Conservation (phyloP, 106 monocot genomes). For the Cymbidium sinense region DNA sequence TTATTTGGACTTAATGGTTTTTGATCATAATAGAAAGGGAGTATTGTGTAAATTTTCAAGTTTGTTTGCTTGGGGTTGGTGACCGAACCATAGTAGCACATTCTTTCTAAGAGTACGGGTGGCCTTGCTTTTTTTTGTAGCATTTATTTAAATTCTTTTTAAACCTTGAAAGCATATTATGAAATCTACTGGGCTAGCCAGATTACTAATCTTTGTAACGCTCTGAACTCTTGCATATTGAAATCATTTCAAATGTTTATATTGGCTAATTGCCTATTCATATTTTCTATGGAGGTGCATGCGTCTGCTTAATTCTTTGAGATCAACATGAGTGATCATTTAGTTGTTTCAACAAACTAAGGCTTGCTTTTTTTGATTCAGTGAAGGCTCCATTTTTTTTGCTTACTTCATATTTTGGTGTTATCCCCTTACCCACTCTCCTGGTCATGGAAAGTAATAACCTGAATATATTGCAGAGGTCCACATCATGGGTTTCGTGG, state of each 20-base stretch:
- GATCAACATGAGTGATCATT: not conserved
- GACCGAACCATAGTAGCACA: not conserved
- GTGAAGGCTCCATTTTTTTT: not conserved
- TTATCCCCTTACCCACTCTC: not conserved
- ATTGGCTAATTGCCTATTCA: not conserved
- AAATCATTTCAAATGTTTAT: not conserved
- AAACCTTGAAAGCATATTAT: not conserved
- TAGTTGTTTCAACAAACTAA: not conserved
- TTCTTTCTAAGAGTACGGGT: not conserved
- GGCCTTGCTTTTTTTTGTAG: not conserved
- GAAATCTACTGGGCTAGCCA: not conserved
- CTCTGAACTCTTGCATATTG: not conserved
- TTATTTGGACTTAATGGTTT: not conserved
- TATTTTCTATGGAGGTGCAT: conserved; percentile 1
- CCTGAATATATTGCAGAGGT: conserved; percentile 29
- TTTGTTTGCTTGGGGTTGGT: not conserved
- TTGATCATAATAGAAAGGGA: not conserved
- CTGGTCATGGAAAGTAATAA: not conserved
- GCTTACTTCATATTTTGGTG: not conserved
- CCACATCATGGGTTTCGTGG: conserved; percentile 71
- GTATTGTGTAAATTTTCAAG: not conserved
- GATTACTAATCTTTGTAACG: not conserved
- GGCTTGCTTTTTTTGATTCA: not conserved
- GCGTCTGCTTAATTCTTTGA: not conserved
- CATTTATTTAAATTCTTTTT: conserved; percentile 1